These are phyloP conservation scores for Termitomyces titanicus DNA, from an alignment of 768 basidiomycete species.

Conservation along the genomic window DNA sequence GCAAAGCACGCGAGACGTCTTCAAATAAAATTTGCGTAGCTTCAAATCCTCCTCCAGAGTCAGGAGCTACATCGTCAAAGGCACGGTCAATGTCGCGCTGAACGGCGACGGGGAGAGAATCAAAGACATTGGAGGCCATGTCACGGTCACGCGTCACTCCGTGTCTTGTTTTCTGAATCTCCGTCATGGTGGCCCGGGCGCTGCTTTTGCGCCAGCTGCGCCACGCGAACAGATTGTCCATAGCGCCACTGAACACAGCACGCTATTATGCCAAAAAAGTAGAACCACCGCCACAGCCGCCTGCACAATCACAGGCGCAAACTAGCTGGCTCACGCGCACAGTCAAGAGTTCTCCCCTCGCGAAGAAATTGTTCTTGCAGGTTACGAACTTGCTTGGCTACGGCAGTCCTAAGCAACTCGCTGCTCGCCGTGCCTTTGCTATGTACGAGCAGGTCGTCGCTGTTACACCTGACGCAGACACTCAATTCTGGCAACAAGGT, in stretches of 20 bases:
- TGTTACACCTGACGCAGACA: slow-evolving; percentile 54
- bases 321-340: slow-evolving; percentile 55
- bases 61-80: slow-evolving; percentile 32
- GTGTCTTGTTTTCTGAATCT: not conserved
- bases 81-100: slow-evolving; percentile 50
- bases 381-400: slow-evolving; percentile 57
- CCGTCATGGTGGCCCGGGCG: slow-evolving; percentile 13
- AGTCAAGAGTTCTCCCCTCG: slow-evolving; percentile 46
- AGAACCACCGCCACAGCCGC: not conserved
- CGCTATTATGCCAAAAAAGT: not conserved
- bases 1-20: slow-evolving; percentile 58
- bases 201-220: slow-evolving; percentile 11
- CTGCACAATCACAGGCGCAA: slow-evolving; percentile 4
- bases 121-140: slow-evolving; percentile 25
- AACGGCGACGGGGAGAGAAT: slow-evolving; percentile 35
- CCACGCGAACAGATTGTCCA: slow-evolving; percentile 3
- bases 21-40: slow-evolving; percentile 46
- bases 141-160: slow-evolving; percentile 12
- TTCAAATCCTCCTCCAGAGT: slow-evolving; percentile 5
- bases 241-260: not conserved
- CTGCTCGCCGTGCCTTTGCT: slow-evolving; percentile 52
- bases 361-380: slow-evolving; percentile 41
- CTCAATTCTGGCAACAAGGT: slow-evolving; percentile 65
- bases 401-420: slow-evolving; percentile 55
- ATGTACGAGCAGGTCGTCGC: slow-evolving; percentile 59